Base-by-base conservation (phyloP, 495 filamentous ascomycete species). In the Diplogelasinospora grovesii region DNA sequence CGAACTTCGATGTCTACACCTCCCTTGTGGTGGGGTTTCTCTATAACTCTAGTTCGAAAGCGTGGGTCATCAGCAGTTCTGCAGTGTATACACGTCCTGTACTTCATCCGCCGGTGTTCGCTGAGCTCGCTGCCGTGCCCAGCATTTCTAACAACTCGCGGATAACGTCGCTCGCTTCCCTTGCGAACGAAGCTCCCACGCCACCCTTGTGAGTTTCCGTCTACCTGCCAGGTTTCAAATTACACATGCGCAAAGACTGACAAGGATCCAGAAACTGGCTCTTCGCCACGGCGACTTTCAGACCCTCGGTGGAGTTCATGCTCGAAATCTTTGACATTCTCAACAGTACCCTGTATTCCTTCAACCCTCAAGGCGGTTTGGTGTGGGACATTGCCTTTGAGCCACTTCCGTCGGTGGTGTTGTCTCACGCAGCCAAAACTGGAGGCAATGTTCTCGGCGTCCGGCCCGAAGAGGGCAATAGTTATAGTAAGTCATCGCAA, bases 361-460 rank as follows among this genome's bases (percentile, higher is more conserved):
- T 49, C 19, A 40, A 49, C 20, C 41, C 36, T 33, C 28, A 19
- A 16, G 33, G 35, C 28, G 53, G 39, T 19, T 34, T 55, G 10
- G 32, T 36, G 8, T 50, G 48, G 40, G 22, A 22, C 10, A 46
- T 73, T 8, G 64, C 63, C 41, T 59, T 69, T 39, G 69, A 74
- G 48, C 70, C 70, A 11, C 64, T 76, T 36, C 68, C 70, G 18
- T 50, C 63, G 14, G 43, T 49, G 26, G 61, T 66, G 53, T 38
- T n/a, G n/a, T n/a, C n/a, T n/a, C n/a, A 39, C 36, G 57, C 41
- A 57, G 61, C 8, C 57, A 22, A 34, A 20, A 48, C 48, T 13
- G 64, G 57, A 23, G 62, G 61, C 28, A 74, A 73, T 36, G 56
- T 65, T 9, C 53, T 73, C 5, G 71, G 71, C n/a, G n/a, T n/a